Evolutionary conservation across 345 rosid genomes (phyloP), one percentile per base, ranked within the genome.

Genomic region (Sonneratia alba): DNA sequence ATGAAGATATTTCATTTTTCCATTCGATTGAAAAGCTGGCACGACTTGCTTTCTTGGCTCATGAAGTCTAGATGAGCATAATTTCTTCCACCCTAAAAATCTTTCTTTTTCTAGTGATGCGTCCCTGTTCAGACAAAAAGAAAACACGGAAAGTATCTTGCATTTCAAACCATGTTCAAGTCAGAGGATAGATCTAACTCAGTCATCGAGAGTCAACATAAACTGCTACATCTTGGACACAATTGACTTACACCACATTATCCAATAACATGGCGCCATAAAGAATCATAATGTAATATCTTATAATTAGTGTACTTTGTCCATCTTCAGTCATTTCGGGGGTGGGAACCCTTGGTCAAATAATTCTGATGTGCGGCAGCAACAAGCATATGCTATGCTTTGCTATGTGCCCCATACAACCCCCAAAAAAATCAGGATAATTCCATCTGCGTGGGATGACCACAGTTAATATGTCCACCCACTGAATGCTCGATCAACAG

Each of bases 401-500:
- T 27, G 66, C 66, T 13, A 27, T 62, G 66, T 4, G 2, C 66
- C 38, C 66, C 18, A 62, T 13, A 62, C 7, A 3, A 27, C 32
- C 15, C 12, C 27, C 45, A 63, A 36, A 49, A 40, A 66, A 32
- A 65, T 36, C 62, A 22, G 43, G 62, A 72, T 64, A 66, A 49
- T 15, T 53, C 75, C 66, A 11, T 12, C 32, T 66, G 63, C 69
- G 75, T 66, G 69, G 32, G 75, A 72, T 37, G 64, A 64, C 70
- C 69, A 65, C 64, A 72, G 65, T 66, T 36, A 27, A 72, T 64
- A 72, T 55, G 73, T 53, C 75, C 62, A 66, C 70, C 74, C 70
- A 72, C 36, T 72, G 51, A 72, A 72, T 65, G 63, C 70, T 48
- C 63, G 56, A 72, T 65, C 65, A 72, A 72, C 48, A 65, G 75